phyloP scores from a whole-genome alignment of 441 rosid genomes.

The Syzygium malaccense region DNA sequence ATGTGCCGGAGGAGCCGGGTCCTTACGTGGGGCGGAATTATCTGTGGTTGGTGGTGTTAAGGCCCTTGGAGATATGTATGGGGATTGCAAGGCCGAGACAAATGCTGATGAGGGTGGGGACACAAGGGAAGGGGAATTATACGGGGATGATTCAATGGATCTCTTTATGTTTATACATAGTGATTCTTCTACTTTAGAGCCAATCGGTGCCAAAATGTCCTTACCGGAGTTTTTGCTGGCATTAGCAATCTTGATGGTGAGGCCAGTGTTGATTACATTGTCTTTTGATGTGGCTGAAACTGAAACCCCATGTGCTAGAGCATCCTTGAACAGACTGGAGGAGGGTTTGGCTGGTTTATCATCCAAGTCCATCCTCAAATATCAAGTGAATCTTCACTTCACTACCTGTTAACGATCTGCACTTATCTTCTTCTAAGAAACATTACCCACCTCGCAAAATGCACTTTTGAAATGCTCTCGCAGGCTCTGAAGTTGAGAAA shows the following conservation, averaged over 20 bases:
- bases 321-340: background rate
- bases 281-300: background rate
- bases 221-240: constrained; percentile 29
- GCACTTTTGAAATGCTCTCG: background rate
- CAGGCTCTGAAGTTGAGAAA: constrained; percentile 5
- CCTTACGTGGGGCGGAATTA: constrained; percentile 18
- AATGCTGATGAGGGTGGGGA: constrained; percentile 97
- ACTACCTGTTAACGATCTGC: background rate
- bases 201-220: constrained; percentile 6
- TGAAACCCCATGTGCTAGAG: background rate
- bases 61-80: constrained; percentile 90
- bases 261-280: constrained; percentile 18
- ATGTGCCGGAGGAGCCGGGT: constrained; percentile 13
- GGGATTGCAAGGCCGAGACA: constrained; percentile 91
- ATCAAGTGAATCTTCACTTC: background rate
- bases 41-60: constrained; percentile 22
- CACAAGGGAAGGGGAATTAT: constrained; percentile 62
- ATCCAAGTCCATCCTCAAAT: background rate
- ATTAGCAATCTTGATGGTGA: constrained; percentile 59
- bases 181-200: constrained; percentile 10
- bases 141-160: constrained; percentile 41
- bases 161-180: constrained; percentile 23
- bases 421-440: background rate
- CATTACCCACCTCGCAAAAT: background rate
- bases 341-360: background rate